Evolutionary conservation across 1,284 basidiomycete species (phyloP).

Genomic region (Cronartium ribicola): DNA sequence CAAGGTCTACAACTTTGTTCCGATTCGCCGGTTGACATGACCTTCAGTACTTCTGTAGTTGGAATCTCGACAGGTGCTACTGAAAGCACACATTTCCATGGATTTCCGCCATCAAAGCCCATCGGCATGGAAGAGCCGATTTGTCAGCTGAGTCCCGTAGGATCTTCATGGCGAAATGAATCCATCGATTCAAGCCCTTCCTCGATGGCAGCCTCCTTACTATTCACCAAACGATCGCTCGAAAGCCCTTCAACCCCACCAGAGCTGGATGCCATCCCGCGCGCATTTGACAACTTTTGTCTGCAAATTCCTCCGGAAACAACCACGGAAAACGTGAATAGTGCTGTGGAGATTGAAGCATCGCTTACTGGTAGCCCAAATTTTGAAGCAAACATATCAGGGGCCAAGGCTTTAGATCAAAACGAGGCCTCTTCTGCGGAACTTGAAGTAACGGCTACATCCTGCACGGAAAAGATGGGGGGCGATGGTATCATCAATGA

Average conservation of each 20-base stretch:
- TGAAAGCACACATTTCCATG: neutral
- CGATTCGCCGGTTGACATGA: neutral
- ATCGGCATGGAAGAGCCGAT: neutral
- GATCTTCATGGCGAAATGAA: neutral
- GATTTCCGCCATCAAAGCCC: neutral
- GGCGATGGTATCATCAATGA: neutral
- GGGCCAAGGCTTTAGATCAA: neutral
- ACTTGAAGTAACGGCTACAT: neutral
- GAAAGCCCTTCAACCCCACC: neutral
- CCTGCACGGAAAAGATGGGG: neutral
- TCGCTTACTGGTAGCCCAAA: neutral
- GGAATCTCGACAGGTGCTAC: neutral
- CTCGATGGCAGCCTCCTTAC: neutral
- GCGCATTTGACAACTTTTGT: neutral
- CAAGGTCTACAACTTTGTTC: neutral
- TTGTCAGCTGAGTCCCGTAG: neutral
- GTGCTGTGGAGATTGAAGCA: neutral
- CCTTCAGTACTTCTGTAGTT: neutral
- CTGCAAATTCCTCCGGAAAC: neutral
- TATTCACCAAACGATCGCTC: neutral
- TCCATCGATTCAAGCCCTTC: neutral
- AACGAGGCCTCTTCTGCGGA: too few relatives aligned
- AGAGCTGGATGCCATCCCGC: neutral
- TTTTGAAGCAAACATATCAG: neutral
- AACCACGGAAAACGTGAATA: neutral